Evolutionary conservation across 2,329 filamentous ascomycete species (phyloP), one percentile per base, ranked within the genome.

Genomic region (Sporothrix schenckii): DNA sequence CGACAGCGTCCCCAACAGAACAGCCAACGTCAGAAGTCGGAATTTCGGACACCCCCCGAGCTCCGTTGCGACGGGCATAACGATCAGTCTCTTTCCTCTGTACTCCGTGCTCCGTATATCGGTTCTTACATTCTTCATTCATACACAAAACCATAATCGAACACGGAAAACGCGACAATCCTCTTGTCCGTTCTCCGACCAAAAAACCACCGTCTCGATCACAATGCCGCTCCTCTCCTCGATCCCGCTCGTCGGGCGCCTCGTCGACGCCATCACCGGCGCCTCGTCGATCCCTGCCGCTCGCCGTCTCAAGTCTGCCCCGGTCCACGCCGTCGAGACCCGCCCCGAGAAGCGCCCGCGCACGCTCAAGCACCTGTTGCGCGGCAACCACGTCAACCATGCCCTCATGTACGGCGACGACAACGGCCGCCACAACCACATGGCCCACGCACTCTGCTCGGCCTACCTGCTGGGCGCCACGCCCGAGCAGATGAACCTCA

Each of bases 381-480:
- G 92, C 79, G 90, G 94, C 68, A 98, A 98, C 79, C 95, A 99
- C 81, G 90, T 90, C 74, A 97, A 95, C 78, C 88, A 97, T 80
- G 88, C 93, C 47, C 90, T 98, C 44, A 89, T 98, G 74, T 81
- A 21, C 19, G 66, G 16, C 19, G 19, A 24, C 19, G 30, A 34
- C 30, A 14, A 16, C 19, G n/a, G n/a, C 72, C 95, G 89, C 76
- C 88, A 95, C 81, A 98, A 98, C 77, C 92, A 97, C 80, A 84
- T 90, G 75, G 86, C 92, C 52, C 93, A 97, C 80, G 87, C 93
- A 68, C 86, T 99, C 14, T 89, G 89, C 74, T 93, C 94, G 6
- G 91, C 93, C 1, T 99, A 96, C 79, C 84, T 97, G 19, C 84
- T 98, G 11, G 94, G 94, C 30, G 94, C 90, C 54, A 86, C 87